phyloP scores from a whole-genome alignment of 441 rosid genomes.

The Melastoma candidum region DNA sequence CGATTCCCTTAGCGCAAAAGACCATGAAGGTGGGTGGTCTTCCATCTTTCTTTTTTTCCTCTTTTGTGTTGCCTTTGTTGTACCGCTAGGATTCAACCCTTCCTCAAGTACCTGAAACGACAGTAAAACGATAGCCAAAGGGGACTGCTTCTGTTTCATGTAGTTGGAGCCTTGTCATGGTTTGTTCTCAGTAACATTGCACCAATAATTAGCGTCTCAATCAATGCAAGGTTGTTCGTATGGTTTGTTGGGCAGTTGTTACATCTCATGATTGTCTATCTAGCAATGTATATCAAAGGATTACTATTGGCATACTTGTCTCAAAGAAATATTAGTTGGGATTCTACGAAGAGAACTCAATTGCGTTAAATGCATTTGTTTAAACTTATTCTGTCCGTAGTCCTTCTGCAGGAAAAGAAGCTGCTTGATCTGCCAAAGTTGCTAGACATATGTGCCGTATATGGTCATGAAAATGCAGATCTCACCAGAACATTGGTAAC shows the following conservation, averaged over 20 bases:
- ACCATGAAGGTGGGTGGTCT: constrained; percentile 57
- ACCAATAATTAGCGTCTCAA: no score
- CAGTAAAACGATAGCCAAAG: no score
- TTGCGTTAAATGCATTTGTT: constrained; percentile 21
- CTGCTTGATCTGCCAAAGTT: constrained; percentile 90
- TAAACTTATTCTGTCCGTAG: constrained; percentile 49
- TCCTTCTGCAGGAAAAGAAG: constrained; percentile 85
- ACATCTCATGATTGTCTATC: no score
- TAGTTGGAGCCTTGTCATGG: no score
- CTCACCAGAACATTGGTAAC: constrained; percentile 69
- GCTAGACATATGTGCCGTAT: constrained; percentile 85
- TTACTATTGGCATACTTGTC: no score
- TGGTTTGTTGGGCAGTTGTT: no score
- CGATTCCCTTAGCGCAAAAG: constrained; percentile 59
- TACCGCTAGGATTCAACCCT: neutral
- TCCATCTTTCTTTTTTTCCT: neutral
- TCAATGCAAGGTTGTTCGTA: no score
- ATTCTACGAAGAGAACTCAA: neutral
- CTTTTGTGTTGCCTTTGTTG: neutral
- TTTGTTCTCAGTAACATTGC: no score
- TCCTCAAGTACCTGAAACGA: neutral
- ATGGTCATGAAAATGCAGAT: constrained; percentile 89
- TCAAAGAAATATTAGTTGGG: neutral
- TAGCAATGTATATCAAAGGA: no score
- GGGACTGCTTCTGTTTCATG: no score